Percentiles rank a stretch among this genome's conserved stretches.
These are phyloP conservation scores for Annulohypoxylon nitens DNA, from an alignment of 495 filamentous ascomycete species.

Conservation along the genomic window DNA sequence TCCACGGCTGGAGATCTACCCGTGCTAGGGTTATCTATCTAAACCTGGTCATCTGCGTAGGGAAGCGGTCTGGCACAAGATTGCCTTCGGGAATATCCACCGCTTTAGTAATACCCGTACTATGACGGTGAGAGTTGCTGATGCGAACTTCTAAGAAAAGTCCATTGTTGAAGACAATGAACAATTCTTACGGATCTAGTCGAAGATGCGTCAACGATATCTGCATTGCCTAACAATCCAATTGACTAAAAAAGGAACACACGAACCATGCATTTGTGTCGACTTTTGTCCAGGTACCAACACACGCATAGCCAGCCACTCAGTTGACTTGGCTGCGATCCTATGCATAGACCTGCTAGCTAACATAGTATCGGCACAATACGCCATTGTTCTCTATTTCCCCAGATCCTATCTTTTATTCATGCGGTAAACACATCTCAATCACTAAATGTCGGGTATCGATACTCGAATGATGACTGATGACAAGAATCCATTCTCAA, in stretches of 20 bases:
- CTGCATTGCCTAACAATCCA: slow-evolving; percentile 1
- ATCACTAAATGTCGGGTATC: slow-evolving; percentile 1
- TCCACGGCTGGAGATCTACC: slow-evolving; percentile 49
- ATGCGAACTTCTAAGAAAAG: slow-evolving; percentile 17
- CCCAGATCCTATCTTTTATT: not conserved
- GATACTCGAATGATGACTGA: slow-evolving; percentile 23
- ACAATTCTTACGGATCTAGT: not conserved
- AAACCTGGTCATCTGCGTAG: slow-evolving; percentile 31
- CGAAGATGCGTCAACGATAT: slow-evolving; percentile 10
- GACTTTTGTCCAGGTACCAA: too few relatives aligned
- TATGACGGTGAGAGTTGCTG: slow-evolving; percentile 34
- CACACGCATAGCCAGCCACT: too few relatives aligned
- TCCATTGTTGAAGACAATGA: slow-evolving; percentile 5
- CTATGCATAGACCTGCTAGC: too few relatives aligned
- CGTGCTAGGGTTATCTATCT: slow-evolving; percentile 41
- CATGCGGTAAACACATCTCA: slow-evolving; percentile 24
- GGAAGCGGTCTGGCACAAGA: slow-evolving; percentile 42
- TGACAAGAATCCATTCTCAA: not conserved
- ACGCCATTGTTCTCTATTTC: not conserved
- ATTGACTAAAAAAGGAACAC: not conserved
- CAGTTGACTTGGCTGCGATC: too few relatives aligned
- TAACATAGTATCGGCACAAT: not conserved
- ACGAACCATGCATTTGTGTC: too few relatives aligned
- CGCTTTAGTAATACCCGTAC: slow-evolving; percentile 41
- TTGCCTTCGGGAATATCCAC: slow-evolving; percentile 28